Conservation (phyloP, 768 basidiomycete genomes). For the Paxillus ammoniavirescens region DNA sequence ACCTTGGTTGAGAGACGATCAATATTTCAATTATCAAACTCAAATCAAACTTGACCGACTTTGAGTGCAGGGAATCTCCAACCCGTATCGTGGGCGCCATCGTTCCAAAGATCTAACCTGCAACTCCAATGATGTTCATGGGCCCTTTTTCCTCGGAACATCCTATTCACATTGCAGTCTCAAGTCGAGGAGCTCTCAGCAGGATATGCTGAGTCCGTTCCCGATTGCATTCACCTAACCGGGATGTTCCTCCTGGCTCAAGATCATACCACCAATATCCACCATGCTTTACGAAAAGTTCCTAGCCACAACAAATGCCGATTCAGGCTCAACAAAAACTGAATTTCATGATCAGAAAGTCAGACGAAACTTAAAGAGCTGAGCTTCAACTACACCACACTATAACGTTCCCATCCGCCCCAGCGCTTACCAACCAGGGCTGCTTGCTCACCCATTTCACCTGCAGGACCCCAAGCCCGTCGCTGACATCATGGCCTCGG, state of each 20-base stretch:
- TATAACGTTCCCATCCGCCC: conserved; percentile 85
- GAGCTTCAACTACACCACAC: conserved; percentile 79
- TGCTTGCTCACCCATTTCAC: conserved; percentile 85
- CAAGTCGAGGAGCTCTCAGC: too few species aligned
- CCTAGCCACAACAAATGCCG: background rate
- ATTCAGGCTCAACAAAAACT: conserved; percentile 23
- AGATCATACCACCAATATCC: background rate
- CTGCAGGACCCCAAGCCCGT: conserved; percentile 89
- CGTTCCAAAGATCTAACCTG: too few species aligned
- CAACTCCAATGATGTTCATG: too few species aligned
- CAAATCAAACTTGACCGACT: too few species aligned
- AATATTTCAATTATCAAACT: too few species aligned
- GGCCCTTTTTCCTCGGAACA: too few species aligned
- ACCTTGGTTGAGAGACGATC: too few species aligned
- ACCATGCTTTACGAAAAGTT: conserved; percentile 6
- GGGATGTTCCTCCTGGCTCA: background rate
- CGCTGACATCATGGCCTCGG: conserved; percentile 81
- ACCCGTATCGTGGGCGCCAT: too few species aligned
- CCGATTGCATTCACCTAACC: too few species aligned
- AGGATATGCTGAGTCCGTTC: too few species aligned
- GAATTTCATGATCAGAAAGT: conserved; percentile 23
- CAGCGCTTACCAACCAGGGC: conserved; percentile 91
- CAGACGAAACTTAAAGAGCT: conserved; percentile 32
- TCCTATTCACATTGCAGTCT: too few species aligned
- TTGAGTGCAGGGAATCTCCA: too few species aligned